Conservation (phyloP, 192 early-diverging fungal species). For the Entomortierella lignicola region DNA sequence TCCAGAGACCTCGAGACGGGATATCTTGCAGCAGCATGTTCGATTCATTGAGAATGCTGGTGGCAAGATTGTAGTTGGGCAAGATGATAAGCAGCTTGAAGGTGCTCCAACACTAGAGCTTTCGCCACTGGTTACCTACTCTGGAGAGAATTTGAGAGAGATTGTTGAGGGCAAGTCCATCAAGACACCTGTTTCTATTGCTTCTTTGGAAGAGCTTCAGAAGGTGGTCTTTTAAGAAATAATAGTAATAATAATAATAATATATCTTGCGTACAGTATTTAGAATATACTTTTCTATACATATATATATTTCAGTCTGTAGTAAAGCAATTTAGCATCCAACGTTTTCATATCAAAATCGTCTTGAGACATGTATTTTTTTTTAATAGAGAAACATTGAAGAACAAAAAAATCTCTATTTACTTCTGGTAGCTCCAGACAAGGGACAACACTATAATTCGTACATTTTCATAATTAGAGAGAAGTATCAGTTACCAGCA, state of each 20-base stretch:
- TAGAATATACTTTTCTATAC: no score
- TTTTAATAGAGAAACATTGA: constrained; percentile 1
- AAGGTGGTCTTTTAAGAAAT: constrained; percentile 38
- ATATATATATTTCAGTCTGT: no score
- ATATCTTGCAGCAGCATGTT: constrained; percentile 89
- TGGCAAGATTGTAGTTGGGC: constrained; percentile 73
- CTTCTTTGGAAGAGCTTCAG: constrained; percentile 38
- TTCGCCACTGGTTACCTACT: constrained; percentile 90
- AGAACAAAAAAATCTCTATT: constrained; percentile 11
- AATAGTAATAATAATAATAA: no score
- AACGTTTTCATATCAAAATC: neutral
- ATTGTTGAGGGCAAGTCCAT: constrained; percentile 77
- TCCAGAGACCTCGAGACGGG: constrained; percentile 92
- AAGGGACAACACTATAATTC: constrained; percentile 52
- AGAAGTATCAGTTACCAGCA: no score
- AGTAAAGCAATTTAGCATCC: no score
- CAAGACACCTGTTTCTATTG: constrained; percentile 61
- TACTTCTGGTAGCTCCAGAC: constrained; percentile 58
- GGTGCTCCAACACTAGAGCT: constrained; percentile 79
- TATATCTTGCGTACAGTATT: no score
- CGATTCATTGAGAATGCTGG: constrained; percentile 90
- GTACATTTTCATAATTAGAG: no score
- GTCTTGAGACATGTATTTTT: neutral
- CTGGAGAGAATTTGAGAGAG: constrained; percentile 89
- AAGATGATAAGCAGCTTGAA: constrained; percentile 55